Percentiles rank a stretch among this genome's conserved stretches.
Conservation (phyloP, 257 asterid genomes). For the Solanum sejunctum region DNA sequence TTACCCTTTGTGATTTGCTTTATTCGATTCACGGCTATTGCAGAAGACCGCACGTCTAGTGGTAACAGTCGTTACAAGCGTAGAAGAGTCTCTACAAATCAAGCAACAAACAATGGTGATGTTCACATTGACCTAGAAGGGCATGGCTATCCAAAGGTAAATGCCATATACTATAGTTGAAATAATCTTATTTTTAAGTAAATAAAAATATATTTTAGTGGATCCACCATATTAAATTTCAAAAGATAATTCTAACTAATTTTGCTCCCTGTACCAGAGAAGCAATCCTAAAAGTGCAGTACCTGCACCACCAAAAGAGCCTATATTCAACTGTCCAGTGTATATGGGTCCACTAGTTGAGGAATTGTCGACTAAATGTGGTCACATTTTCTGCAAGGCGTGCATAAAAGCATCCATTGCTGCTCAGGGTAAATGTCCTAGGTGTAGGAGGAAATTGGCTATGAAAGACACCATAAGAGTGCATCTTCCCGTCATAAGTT, state of each 20-base stretch:
- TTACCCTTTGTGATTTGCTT: not conserved
- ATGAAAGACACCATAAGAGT: constrained; percentile 6
- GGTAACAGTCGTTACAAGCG: constrained; percentile 30
- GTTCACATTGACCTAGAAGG: constrained; percentile 49
- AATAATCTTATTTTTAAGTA: not conserved
- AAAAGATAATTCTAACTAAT: not conserved
- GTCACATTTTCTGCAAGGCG: constrained; percentile 20
- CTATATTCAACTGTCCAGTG: constrained; percentile 12
- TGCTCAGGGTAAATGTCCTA: constrained; percentile 15
- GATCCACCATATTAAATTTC: not conserved
- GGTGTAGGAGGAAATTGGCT: constrained; percentile 5
- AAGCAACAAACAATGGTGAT: constrained; percentile 32
- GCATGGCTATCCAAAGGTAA: constrained; percentile 37
- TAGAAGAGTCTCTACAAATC: constrained; percentile 37
- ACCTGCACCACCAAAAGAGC: not conserved
- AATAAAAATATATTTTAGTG: not conserved
- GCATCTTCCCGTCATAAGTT: constrained; percentile 27
- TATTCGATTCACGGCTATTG: not conserved
- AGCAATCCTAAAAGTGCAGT: constrained; percentile 8
- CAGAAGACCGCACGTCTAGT: constrained; percentile 36
- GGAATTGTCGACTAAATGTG: constrained; percentile 19
- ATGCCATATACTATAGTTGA: not conserved
- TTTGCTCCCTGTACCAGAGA: constrained; percentile 9
- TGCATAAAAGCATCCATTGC: constrained; percentile 5
- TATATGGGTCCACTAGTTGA: constrained; percentile 9